These are phyloP conservation scores for Alternaria sp. DNA, from an alignment of 2,329 filamentous ascomycete species.

Conservation along the genomic window DNA sequence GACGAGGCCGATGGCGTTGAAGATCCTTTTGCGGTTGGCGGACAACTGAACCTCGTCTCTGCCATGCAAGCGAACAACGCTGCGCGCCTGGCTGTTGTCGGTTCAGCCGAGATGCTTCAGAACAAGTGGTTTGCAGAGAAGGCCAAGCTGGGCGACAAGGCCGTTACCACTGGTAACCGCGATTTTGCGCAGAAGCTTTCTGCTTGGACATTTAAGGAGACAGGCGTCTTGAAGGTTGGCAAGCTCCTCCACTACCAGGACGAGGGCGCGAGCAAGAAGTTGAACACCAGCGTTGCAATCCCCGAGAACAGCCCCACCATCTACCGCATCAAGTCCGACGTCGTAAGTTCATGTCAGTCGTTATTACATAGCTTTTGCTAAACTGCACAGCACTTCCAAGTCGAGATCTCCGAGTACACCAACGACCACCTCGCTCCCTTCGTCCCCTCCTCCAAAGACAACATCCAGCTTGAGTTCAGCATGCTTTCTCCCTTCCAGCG, in stretches of 20 bases:
- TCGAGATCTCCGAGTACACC: conserved; percentile 86
- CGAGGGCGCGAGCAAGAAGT: conserved; percentile 61
- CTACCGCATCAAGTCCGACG: conserved; percentile 96
- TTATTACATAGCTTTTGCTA: conserved; percentile 6
- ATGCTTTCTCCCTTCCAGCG: conserved; percentile 99
- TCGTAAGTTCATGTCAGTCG: conserved; percentile 68
- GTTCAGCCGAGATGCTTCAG: conserved; percentile 85
- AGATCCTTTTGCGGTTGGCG: conserved; percentile 84
- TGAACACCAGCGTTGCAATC: conserved; percentile 50
- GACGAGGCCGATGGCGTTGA: conserved; percentile 77
- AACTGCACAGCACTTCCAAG: conserved; percentile 73
- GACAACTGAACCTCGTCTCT: conserved; percentile 85
- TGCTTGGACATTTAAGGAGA: conserved; percentile 97
- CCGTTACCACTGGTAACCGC: conserved; percentile 75
- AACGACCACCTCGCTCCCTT: conserved; percentile 80
- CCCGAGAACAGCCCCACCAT: conserved; percentile 77
- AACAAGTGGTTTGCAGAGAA: conserved; percentile 88
- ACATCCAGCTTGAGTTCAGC: conserved; percentile 92
- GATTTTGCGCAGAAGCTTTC: conserved; percentile 85
- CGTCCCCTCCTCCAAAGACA: conserved; percentile 72
- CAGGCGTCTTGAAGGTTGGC: conserved; percentile 86
- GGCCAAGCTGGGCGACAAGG: conserved; percentile 66
- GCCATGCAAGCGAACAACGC: conserved; percentile 92
- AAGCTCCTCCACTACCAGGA: conserved; percentile 77
- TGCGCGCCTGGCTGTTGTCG: conserved; percentile 84